phyloP scores from a whole-genome alignment of 208 protist genomes.

The Leishmania turanica region DNA sequence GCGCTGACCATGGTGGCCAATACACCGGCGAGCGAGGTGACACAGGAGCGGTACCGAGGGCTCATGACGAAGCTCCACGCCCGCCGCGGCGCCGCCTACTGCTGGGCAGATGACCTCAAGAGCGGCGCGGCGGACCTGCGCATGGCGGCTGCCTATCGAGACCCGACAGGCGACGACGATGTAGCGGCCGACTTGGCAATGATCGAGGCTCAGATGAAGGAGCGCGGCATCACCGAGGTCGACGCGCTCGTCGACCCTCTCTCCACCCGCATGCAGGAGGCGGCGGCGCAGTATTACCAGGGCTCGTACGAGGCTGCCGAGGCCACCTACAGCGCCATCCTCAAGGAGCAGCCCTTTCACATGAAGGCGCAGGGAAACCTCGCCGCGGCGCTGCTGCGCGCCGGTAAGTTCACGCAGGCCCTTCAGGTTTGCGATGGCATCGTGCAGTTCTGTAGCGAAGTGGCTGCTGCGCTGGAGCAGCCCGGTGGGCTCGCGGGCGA shows the following conservation, averaged over 20 bases:
- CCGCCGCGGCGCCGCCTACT: constrained; percentile 82
- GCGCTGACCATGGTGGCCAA: constrained; percentile 88
- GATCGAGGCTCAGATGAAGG: constrained; percentile 46
- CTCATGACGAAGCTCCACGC: constrained; percentile 90
- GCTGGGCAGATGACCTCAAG: constrained; percentile 73
- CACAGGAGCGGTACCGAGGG: constrained; percentile 86
- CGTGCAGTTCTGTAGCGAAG: constrained; percentile 79
- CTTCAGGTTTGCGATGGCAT: constrained; percentile 71
- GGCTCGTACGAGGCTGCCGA: constrained; percentile 50
- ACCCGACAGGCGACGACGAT: constrained; percentile 59
- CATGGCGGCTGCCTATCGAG: constrained; percentile 83
- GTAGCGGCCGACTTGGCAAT: constrained; percentile 57
- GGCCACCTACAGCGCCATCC: constrained; percentile 64
- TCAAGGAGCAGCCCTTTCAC: constrained; percentile 60
- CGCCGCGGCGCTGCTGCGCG: constrained; percentile 68
- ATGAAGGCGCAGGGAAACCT: constrained; percentile 77
- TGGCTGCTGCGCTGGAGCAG: constrained; percentile 80
- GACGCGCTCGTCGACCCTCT: constrained; percentile 26
- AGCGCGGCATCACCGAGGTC: constrained; percentile 29
- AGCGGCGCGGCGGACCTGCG: constrained; percentile 76
- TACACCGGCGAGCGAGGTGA: constrained; percentile 90
- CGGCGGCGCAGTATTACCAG: constrained; percentile 70
- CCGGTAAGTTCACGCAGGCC: constrained; percentile 64
- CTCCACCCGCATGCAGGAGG: constrained; percentile 55
- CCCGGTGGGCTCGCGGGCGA: constrained; percentile 53